These are phyloP conservation scores for Colletotrichum endophyticum DNA, from an alignment of 2,329 filamentous ascomycete species.

Conservation along the genomic window DNA sequence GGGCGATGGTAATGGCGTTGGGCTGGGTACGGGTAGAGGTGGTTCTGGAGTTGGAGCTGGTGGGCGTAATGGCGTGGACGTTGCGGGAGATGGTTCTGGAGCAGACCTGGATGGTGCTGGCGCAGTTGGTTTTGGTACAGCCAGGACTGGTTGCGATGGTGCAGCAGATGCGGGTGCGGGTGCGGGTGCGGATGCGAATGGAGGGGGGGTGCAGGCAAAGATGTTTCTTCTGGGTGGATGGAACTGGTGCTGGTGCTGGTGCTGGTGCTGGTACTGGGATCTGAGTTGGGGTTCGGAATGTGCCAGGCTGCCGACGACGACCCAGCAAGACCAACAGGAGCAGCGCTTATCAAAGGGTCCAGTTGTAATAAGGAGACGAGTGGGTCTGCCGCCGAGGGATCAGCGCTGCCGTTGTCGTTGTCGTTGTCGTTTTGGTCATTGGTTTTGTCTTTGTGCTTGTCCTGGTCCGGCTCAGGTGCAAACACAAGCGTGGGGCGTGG, in stretches of 20 bases:
- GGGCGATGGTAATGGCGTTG: not conserved
- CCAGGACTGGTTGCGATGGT: not conserved
- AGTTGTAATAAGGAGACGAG: not conserved
- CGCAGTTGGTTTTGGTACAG: not conserved
- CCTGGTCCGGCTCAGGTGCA: not conserved
- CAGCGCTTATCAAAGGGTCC: not conserved
- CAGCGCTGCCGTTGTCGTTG: not conserved
- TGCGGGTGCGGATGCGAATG: slow-evolving; percentile 8
- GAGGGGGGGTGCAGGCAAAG: not conserved
- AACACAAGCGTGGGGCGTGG: not conserved
- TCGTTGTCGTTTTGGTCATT: not conserved
- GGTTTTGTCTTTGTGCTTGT: not conserved
- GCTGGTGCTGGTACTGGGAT: not conserved
- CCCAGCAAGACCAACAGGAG: not conserved
- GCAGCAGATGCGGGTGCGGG: not conserved
- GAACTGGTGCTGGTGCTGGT: not conserved
- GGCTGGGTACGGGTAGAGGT: not conserved
- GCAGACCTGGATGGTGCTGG: not conserved
- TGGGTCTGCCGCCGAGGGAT: not conserved
- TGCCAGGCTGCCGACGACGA: not conserved
- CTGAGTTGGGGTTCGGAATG: slow-evolving; percentile 1
- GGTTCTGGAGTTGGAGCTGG: not conserved
- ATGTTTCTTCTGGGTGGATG: not conserved
- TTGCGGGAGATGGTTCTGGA: not conserved
- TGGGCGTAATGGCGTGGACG: not conserved